These are phyloP conservation scores for Boletus fagicola DNA, from an alignment of 768 basidiomycete species.

Conservation along the genomic window DNA sequence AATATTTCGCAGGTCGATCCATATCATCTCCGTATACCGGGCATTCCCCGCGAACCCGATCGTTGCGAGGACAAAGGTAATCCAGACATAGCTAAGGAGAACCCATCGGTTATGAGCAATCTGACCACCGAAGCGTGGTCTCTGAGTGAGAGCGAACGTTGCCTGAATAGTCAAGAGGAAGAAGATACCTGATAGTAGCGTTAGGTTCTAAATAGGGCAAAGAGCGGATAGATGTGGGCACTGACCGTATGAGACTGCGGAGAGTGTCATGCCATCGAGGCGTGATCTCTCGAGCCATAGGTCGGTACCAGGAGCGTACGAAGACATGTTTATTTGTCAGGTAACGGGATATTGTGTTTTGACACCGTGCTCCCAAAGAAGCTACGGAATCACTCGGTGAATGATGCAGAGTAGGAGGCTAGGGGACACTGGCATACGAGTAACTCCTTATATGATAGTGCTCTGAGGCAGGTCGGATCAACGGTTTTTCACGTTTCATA, in stretches of 20 bases:
- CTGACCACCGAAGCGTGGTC: neutral
- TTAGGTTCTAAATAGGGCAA: neutral
- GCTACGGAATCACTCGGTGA: no score
- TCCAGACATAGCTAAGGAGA: constrained; percentile 23
- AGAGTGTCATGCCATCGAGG: constrained; percentile 24
- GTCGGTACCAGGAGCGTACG: constrained; percentile 18
- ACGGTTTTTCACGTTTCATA: no score
- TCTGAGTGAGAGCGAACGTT: constrained; percentile 4
- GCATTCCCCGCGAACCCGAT: constrained; percentile 26
- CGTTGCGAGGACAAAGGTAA: constrained; percentile 29
- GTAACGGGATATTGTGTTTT: neutral
- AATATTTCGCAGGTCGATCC: constrained; percentile 28
- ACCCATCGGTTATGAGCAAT: neutral
- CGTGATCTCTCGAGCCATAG: constrained; percentile 31
- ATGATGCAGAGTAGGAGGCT: neutral
- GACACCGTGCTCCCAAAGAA: neutral
- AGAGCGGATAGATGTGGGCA: neutral
- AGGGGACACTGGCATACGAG: neutral
- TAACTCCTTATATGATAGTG: neutral
- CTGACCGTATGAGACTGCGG: constrained; percentile 21
- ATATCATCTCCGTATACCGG: constrained; percentile 34
- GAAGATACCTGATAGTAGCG: constrained; percentile 18
- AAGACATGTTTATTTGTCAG: constrained; percentile 8
- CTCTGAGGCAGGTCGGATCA: no score
- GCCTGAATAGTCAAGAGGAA: constrained; percentile 23